phyloP scores from a whole-genome alignment of 1,284 basidiomycete species.

The Tilletia walkeri region DNA sequence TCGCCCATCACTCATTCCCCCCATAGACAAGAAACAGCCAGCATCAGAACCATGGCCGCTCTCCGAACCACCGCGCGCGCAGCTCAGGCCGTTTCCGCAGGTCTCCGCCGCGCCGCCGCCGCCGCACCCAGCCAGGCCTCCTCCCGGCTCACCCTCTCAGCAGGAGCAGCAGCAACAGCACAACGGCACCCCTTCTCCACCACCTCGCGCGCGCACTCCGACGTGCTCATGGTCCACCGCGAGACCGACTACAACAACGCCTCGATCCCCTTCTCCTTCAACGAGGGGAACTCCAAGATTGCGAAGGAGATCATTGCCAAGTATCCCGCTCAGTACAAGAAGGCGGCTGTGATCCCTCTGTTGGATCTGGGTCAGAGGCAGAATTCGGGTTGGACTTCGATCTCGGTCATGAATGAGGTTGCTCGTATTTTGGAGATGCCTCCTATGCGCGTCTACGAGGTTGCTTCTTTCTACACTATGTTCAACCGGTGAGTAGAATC shows the following conservation, averaged over 20 bases:
- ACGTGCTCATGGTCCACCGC: conserved; percentile 65
- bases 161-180: conserved; percentile 18
- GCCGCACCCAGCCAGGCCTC: conserved; percentile 18
- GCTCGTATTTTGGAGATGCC: conserved; percentile 85
- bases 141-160: conserved; percentile 20
- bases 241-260: conserved; percentile 78
- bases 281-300: conserved; percentile 73
- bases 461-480: conserved; percentile 99
- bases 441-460: conserved; percentile 98
- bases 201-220: conserved; percentile 37
- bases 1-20: background rate
- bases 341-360: conserved; percentile 88
- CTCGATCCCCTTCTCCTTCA: conserved; percentile 84
- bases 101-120: background rate
- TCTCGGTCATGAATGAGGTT: conserved; percentile 97
- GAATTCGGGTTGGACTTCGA: conserved; percentile 98
- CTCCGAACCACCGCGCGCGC: conserved; percentile 34
- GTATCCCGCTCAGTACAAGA: conserved; percentile 97
- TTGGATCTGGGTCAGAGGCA: conserved; percentile 95
- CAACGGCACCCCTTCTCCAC: conserved; percentile 33
- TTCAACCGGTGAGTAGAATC: conserved; percentile 57
- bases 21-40: background rate
- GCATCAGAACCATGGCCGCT: conserved; percentile 28
- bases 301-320: conserved; percentile 85
- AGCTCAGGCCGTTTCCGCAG: background rate